A percentile compares a stretch with the other conserved stretches of the same genome.
Evolutionary conservation across 1,284 basidiomycete species (phyloP).

Genomic region (Phenoliferia sp.): DNA sequence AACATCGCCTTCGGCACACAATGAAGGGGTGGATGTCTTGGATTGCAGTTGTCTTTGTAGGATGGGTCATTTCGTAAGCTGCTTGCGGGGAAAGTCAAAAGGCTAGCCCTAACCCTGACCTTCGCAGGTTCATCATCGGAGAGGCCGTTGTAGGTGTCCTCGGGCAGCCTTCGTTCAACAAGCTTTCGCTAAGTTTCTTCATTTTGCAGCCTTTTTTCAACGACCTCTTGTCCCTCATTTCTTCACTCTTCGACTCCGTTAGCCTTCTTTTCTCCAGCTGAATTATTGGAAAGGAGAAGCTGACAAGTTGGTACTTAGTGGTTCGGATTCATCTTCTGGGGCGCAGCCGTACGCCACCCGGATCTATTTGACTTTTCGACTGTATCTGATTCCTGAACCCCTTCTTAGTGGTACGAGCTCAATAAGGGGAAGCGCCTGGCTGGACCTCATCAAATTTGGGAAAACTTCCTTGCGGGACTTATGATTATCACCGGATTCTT

Average conservation of each 20-base stretch:
- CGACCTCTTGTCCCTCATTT: slow-evolving; percentile 43
- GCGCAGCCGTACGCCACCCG: slow-evolving; percentile 35
- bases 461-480: slow-evolving; percentile 21
- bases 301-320: slow-evolving; percentile 26
- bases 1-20: slow-evolving; percentile 55
- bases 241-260: slow-evolving; percentile 40
- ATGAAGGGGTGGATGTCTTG: slow-evolving; percentile 57
- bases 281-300: not conserved
- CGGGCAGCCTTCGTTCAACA: too few relatives aligned
- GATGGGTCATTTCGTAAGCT: slow-evolving; percentile 51
- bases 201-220: slow-evolving; percentile 46
- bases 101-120: not conserved
- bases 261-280: not conserved
- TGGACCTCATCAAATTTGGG: slow-evolving; percentile 23
- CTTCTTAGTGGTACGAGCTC: slow-evolving; percentile 39
- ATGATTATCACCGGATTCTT: slow-evolving; percentile 43
- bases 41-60: slow-evolving; percentile 53
- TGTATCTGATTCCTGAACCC: not conserved
- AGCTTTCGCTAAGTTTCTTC: not conserved
- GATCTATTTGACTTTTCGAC: not conserved
- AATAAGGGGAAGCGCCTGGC: slow-evolving; percentile 32
- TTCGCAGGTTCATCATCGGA: slow-evolving; percentile 53
- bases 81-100: not conserved
- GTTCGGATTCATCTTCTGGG: slow-evolving; percentile 49
- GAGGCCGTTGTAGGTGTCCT: slow-evolving; percentile 37